A percentile compares a stretch with the other conserved stretches of the same genome.
phyloP scores from a whole-genome alignment of 345 rosid genomes.

The Eucalyptus curtisii region DNA sequence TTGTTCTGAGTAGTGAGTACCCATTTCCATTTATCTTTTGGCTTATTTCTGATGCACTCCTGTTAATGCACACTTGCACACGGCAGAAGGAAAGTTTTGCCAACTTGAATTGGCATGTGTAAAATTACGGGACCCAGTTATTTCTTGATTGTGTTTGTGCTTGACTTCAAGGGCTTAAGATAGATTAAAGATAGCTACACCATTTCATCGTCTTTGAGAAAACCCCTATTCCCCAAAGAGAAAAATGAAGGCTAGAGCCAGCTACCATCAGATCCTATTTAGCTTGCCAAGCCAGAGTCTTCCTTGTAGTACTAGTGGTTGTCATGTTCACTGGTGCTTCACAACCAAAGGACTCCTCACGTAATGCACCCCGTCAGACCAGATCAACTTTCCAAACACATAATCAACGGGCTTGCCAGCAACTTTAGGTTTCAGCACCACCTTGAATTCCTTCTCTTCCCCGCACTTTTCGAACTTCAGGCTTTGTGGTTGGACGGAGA shows the following conservation, averaged over 20 bases:
- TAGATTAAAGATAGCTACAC: neutral
- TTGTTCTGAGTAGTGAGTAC: neutral
- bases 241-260: neutral
- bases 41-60: neutral
- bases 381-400: constrained; percentile 24
- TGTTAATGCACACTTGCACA: neutral
- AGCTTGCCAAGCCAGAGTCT: neutral
- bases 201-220: neutral
- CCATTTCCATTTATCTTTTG: neutral
- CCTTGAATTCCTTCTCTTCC: constrained; percentile 28
- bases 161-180: neutral
- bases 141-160: neutral
- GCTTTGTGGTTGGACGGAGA: constrained; percentile 11
- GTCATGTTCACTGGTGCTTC: neutral
- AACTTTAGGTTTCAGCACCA: neutral
- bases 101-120: neutral
- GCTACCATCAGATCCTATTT: neutral
- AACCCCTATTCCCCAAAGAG: neutral
- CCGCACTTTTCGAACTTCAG: constrained; percentile 17
- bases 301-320: neutral
- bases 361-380: constrained; percentile 36
- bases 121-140: neutral
- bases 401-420: neutral
- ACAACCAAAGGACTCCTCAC: constrained; percentile 28
- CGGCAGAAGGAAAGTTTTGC: neutral